These are phyloP conservation scores for Selenicereus undatus DNA, from an alignment of 148 eudicot genomes.

Conservation along the genomic window DNA sequence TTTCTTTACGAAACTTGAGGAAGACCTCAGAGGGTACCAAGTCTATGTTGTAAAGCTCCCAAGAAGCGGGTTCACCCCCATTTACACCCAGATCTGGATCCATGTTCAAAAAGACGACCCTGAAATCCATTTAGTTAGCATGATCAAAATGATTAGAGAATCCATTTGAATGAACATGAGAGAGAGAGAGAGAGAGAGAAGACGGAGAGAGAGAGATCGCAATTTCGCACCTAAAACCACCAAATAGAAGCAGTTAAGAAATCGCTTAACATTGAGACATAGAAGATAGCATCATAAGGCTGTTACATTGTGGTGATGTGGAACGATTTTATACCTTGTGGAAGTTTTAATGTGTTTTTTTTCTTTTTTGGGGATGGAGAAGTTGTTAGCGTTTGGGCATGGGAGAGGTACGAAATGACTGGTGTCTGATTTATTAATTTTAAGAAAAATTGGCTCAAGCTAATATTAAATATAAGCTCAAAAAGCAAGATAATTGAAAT, in stretches of 20 bases:
- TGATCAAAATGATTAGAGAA: neutral
- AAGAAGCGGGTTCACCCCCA: slow-evolving; percentile 51
- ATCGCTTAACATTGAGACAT: neutral
- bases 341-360: neutral
- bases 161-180: neutral
- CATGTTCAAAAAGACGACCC: slow-evolving; percentile 31
- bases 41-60: slow-evolving; percentile 69
- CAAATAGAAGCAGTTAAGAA: neutral
- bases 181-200: neutral
- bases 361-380: too few relatives aligned
- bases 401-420: too few relatives aligned
- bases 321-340: neutral
- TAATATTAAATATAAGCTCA: neutral
- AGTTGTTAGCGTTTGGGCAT: too few relatives aligned
- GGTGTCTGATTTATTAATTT: too few relatives aligned
- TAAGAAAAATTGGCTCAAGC: too few relatives aligned
- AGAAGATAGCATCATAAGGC: too few relatives aligned
- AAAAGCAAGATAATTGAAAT: too few relatives aligned
- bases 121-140: neutral
- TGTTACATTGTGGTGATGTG: neutral
- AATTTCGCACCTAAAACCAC: too few relatives aligned
- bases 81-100: slow-evolving; percentile 35
- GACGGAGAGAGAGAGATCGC: too few relatives aligned
- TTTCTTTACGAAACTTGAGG: slow-evolving; percentile 71
- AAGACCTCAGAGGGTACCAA: slow-evolving; percentile 76